Evolutionary conservation across 164 flowering plant genomes (phyloP), one percentile per base, ranked within the genome.

Genomic region (Dillenia turbinata): DNA sequence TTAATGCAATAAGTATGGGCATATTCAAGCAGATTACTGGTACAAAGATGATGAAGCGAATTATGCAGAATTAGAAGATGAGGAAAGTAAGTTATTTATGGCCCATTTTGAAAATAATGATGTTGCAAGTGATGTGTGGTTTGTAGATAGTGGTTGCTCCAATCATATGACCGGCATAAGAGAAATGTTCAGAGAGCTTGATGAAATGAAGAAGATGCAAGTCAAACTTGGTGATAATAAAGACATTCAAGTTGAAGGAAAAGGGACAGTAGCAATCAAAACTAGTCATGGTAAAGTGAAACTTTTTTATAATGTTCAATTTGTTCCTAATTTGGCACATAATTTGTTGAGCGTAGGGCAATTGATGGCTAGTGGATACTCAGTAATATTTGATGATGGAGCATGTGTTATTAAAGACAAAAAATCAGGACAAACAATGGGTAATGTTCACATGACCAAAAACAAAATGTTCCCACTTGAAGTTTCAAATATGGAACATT

Each of bases 91-190:
- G 9, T 19, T 64, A 53, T 56, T 64, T 51, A 54, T 64, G 61
- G 53, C 67, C 9, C 44, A 54, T 11, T 26, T 12, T 47, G 19
- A 11, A 19, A 3, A 12, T 19, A 47, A 3, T 54, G 51, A 12
- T 54, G 44, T 15, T 15, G 9, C 61, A 22, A 26, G 24, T 49
- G 44, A 17, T 44, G 43, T 64, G 8, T 64, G 67, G 67, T 64
- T 54, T 46, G 43, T 64, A 11, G 67, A 64, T 45, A 54, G 43
- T 9, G 61, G 67, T 10, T 64, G 67, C 17, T 64, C 67, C 10
- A 64, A 64, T 24, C 67, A 64, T 43, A 64, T 64, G 67, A 2
- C 8, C 1, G 47, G 67, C 17, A 17, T 10, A 12, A 54, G 22
- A 15, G 26, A 15, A 9, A 3, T 45, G 51, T 64, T 64, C 24